A percentile compares a stretch with the other conserved stretches of the same genome.
Evolutionary conservation across 768 basidiomycete genomes (phyloP).

Genomic region (Serendipita vermifera): DNA sequence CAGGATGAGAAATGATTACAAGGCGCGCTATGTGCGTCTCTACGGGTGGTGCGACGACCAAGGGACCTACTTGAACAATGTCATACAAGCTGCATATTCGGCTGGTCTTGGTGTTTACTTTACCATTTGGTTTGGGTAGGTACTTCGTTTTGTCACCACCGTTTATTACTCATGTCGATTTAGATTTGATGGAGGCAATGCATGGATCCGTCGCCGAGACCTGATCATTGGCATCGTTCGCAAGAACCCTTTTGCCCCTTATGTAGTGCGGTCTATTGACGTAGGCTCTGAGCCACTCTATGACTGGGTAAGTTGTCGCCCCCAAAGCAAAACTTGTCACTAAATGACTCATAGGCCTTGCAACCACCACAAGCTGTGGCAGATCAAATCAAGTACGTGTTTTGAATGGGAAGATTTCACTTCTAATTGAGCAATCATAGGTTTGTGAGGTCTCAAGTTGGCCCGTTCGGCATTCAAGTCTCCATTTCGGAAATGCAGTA

Average conservation of each 20-base stretch:
- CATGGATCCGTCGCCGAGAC: neutral
- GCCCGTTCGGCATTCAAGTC: slow-evolving; percentile 13
- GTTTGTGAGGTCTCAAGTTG: slow-evolving; percentile 12
- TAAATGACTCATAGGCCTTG: neutral
- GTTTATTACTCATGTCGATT: neutral
- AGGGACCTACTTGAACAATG: neutral
- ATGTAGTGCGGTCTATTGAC: slow-evolving; percentile 12
- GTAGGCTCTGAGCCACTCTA: neutral
- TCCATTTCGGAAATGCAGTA: slow-evolving; percentile 17
- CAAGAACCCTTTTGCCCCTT: slow-evolving; percentile 9
- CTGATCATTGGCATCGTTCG: neutral
- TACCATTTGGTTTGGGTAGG: slow-evolving; percentile 7
- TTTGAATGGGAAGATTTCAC: neutral
- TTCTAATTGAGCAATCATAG: neutral
- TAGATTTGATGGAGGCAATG: neutral
- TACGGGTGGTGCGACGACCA: slow-evolving; percentile 12
- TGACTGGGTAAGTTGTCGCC: neutral
- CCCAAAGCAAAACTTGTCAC: neutral
- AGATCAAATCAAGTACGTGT: neutral
- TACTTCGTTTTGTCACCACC: neutral
- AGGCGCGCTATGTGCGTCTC: slow-evolving; percentile 13
- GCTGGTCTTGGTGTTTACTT: slow-evolving; percentile 9
- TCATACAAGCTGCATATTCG: slow-evolving; percentile 10
- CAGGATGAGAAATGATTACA: slow-evolving; percentile 8
- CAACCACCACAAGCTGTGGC: neutral